A percentile compares a stretch with the other conserved stretches of the same genome.
Evolutionary conservation across 345 rosid species (phyloP).

Genomic region (Rubroshorea leprosula): DNA sequence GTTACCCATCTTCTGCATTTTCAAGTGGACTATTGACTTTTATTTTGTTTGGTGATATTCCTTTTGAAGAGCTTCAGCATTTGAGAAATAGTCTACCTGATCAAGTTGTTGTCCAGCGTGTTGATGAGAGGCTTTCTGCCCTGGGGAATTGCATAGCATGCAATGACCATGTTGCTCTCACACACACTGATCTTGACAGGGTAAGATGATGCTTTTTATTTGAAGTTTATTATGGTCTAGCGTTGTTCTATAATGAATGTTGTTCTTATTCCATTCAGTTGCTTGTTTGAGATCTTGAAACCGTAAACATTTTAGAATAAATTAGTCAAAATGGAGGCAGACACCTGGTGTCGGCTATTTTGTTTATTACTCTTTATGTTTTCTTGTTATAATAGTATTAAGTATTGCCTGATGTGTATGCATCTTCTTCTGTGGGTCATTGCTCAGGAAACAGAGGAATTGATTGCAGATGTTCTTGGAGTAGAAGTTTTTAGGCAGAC

Average conservation of each 20-base stretch:
- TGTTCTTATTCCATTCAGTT: background rate
- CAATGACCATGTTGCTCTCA: constrained; percentile 41
- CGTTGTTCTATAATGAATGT: too few relatives aligned
- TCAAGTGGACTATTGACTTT: background rate
- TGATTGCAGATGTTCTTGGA: constrained; percentile 91
- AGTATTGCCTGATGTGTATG: too few relatives aligned
- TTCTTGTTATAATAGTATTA: too few relatives aligned
- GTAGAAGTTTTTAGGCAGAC: constrained; percentile 97
- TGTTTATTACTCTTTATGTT: too few relatives aligned
- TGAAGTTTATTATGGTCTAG: too few relatives aligned
- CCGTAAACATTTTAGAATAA: too few relatives aligned
- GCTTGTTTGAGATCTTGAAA: too few relatives aligned
- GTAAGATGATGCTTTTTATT: constrained; percentile 20
- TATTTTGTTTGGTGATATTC: background rate
- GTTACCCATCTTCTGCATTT: background rate
- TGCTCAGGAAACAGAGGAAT: constrained; percentile 81
- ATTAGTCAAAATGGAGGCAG: too few relatives aligned
- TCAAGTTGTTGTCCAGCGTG: constrained; percentile 72
- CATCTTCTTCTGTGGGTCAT: background rate
- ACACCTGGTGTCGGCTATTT: too few relatives aligned
- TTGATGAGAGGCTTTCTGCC: constrained; percentile 92
- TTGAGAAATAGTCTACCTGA: constrained; percentile 97
- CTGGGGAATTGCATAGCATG: constrained; percentile 94
- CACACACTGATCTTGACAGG: constrained; percentile 87
- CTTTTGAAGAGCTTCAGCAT: constrained; percentile 74